These are phyloP conservation scores for Solanum bulbocastanum DNA, from an alignment of 257 asterid genomes.

Conservation along the genomic window DNA sequence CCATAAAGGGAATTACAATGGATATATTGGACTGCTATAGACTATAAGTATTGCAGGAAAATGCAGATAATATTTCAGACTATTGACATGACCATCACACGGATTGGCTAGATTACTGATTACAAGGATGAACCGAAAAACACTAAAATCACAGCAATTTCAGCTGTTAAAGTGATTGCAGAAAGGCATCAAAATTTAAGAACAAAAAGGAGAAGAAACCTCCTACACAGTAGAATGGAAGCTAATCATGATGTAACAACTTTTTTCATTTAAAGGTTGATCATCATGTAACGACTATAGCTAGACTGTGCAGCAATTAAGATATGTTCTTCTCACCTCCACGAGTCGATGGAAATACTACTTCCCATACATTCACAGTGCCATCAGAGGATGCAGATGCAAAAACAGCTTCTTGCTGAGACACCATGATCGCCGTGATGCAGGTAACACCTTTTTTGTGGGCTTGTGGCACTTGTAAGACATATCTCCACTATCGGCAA, in stretches of 20 bases:
- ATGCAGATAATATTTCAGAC: neutral
- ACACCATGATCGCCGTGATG: conserved; percentile 59
- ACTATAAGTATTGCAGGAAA: neutral
- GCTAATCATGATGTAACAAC: neutral
- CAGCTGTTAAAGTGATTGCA: neutral
- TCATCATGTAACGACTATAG: neutral
- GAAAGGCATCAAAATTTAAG: neutral
- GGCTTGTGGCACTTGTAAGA: conserved; percentile 57
- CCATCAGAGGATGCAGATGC: conserved; percentile 96
- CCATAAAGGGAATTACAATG: neutral
- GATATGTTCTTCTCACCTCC: conserved; percentile 43
- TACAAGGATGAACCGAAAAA: neutral
- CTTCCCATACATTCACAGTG: conserved; percentile 61
- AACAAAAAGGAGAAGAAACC: neutral
- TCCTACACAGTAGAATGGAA: neutral
- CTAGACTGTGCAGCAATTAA: neutral
- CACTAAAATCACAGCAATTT: neutral
- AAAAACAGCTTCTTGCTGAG: conserved; percentile 52
- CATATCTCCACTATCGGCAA: conserved; percentile 69
- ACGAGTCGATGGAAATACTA: conserved; percentile 39
- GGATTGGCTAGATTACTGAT: neutral
- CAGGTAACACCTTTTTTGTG: conserved; percentile 92
- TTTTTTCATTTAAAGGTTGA: neutral
- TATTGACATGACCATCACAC: neutral
- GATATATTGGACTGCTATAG: neutral